A percentile compares a stretch with the other conserved stretches of the same genome.
Conservation (phyloP, 2,329 filamentous ascomycete species). For the Albophoma yamanashiensis region DNA sequence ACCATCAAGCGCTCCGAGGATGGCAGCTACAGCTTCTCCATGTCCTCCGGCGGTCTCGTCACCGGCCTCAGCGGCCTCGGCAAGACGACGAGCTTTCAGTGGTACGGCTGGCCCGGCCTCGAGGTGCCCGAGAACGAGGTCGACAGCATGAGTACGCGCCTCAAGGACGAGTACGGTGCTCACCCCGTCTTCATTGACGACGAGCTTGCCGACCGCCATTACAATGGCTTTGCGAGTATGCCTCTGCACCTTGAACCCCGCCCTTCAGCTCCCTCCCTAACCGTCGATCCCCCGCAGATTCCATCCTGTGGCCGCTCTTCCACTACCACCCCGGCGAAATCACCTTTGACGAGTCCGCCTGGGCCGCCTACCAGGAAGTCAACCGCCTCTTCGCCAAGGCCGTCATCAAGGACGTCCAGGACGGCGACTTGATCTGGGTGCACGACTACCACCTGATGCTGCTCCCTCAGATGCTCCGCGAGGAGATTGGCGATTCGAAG, state of each 20-base stretch:
- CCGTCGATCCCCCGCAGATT: conserved; percentile 44
- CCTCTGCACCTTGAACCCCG: not conserved
- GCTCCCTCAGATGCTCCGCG: conserved; percentile 85
- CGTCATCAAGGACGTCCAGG: conserved; percentile 76
- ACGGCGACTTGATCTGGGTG: conserved; percentile 94
- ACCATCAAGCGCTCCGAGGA: conserved; percentile 92
- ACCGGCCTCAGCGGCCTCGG: conserved; percentile 84
- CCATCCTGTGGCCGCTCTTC: conserved; percentile 96
- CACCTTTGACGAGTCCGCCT: conserved; percentile 90
- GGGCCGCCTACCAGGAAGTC: conserved; percentile 86
- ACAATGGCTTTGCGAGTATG: conserved; percentile 96
- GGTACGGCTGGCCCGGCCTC: conserved; percentile 96
- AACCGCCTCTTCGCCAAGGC: conserved; percentile 87
- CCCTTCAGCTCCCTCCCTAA: not conserved
- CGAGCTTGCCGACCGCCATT: conserved; percentile 87
- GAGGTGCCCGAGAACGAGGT: conserved; percentile 83
- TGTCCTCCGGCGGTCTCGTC: conserved; percentile 94
- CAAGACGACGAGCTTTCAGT: conserved; percentile 90
- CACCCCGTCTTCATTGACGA: conserved; percentile 90
- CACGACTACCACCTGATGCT: conserved; percentile 99
- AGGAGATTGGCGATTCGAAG: conserved; percentile 69
- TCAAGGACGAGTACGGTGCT: conserved; percentile 81
- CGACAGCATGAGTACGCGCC: conserved; percentile 58
- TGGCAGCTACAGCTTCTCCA: conserved; percentile 85
- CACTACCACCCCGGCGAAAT: conserved; percentile 99